phyloP scores from a whole-genome alignment of 228 moss, liverwort and hornwort genomes.

The Sphagnum magellanicum region DNA sequence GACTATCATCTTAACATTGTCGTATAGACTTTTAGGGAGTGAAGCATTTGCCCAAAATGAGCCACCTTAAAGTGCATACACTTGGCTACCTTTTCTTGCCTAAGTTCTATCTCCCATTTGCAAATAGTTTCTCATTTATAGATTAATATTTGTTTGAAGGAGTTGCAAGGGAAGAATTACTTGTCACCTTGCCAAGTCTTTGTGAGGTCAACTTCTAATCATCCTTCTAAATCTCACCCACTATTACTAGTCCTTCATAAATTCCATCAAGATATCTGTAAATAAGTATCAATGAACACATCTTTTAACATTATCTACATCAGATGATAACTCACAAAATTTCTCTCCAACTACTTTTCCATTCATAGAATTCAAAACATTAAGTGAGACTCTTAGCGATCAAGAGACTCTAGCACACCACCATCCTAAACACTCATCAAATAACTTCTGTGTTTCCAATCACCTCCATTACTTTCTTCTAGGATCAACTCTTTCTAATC shows the following conservation, averaged over 20 bases:
- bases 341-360: not conserved
- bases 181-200: constrained; percentile 17
- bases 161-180: constrained; percentile 20
- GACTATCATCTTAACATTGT: too few relatives aligned
- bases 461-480: too few relatives aligned
- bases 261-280: constrained; percentile 72
- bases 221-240: constrained; percentile 35
- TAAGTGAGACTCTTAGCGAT: not conserved
- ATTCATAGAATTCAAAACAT: not conserved
- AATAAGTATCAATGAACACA: not conserved
- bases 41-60: too few relatives aligned
- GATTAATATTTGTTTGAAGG: constrained; percentile 16
- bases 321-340: not conserved
- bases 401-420: too few relatives aligned
- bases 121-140: constrained; percentile 6
- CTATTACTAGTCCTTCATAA: constrained; percentile 38
- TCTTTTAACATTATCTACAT: not conserved
- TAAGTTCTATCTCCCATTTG: constrained; percentile 5
- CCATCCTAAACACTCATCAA: too few relatives aligned
- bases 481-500: too few relatives aligned
- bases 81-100: constrained; percentile 21
- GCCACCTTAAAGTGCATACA: too few relatives aligned
- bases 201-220: constrained; percentile 23
- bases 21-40: too few relatives aligned
- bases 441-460: too few relatives aligned